Evolutionary conservation across 2,329 filamentous ascomycete species (phyloP), one percentile per base, ranked within the genome.

Genomic region (Stagonosporopsis cucurbitacearum): DNA sequence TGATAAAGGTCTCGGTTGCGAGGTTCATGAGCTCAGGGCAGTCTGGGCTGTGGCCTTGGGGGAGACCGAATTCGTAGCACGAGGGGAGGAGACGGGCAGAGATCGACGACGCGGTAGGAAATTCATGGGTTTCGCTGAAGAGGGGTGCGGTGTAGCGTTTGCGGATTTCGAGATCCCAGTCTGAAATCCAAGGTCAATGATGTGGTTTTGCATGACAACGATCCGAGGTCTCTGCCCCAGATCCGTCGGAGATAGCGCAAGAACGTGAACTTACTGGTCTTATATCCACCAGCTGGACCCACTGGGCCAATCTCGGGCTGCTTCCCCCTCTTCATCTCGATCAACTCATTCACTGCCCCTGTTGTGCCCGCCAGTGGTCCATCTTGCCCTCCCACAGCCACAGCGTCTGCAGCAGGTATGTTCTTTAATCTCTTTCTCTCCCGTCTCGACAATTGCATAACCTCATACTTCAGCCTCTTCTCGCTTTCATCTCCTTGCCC

Each of bases 231-330:
- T 12, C 13, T 35, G 42, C 19, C 12, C 12, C 6, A 33, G 15
- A 32, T 32, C n/a, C 6, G 13, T 22, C 6, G 6, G 7, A 1
- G 20, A n/a, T 30, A 42, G n/a, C 4, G 6, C 15, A 15, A 26
- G n/a, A 6, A 25, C 13, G 43, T 4, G n/a, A n/a, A 77, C 87
- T 72, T 81, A 92, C 89, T 86, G 32, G 83, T 96, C 81, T 94
- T 92, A 64, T 91, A 92, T 41, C 86, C 88, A 25, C 86, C 88
- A 22, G 88, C 88, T 30, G 68, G 86, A 87, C 66, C 69, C 25
- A 87, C 82, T 23, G 88, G 87, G 8, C 86, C 83, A 53, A 91
- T 85, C 26, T 88, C 83, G 25, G 82, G 80, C 40, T 82, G 70
- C 65, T 81, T 82, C 50, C 73, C 75, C 42, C 70, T 57, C 48